phyloP scores from a whole-genome alignment of 129 eudicot genomes.

The Tagetes patula region DNA sequence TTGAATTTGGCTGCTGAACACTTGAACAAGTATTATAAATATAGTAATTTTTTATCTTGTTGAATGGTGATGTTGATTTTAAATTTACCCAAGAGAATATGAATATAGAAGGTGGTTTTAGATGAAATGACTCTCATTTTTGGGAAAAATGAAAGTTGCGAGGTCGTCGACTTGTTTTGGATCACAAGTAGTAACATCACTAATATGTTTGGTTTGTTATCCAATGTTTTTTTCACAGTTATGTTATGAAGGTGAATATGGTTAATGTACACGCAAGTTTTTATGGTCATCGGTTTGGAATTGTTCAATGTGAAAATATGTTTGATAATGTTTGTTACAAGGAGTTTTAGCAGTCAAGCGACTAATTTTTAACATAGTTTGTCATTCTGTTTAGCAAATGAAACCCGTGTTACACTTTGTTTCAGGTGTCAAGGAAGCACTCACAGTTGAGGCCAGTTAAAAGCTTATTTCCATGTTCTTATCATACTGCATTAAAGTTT shows the following conservation, averaged over 20 bases:
- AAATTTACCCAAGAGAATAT: not conserved
- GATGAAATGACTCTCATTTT: not conserved
- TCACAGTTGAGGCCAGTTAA: conserved; percentile 16
- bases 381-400: not conserved
- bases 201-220: not conserved
- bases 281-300: not conserved
- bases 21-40: not conserved
- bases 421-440: conserved; percentile 28
- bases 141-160: not conserved
- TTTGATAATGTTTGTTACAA: not conserved
- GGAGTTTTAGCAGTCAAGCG: not conserved
- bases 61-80: not conserved
- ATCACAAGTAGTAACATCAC: not conserved
- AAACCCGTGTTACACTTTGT: not conserved
- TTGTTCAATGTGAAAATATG: not conserved
- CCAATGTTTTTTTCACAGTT: not conserved
- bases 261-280: not conserved
- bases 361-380: not conserved
- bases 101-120: not conserved
- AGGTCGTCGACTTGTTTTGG: not conserved
- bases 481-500: conserved; percentile 25
- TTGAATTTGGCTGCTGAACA: not conserved
- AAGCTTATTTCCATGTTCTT: conserved; percentile 22
- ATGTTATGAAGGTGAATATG: not conserved
- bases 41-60: not conserved